A percentile compares a stretch with the other conserved stretches of the same genome.
Conservation (phyloP, 2,329 filamentous ascomycete species). For the Sporothrix phasma region DNA sequence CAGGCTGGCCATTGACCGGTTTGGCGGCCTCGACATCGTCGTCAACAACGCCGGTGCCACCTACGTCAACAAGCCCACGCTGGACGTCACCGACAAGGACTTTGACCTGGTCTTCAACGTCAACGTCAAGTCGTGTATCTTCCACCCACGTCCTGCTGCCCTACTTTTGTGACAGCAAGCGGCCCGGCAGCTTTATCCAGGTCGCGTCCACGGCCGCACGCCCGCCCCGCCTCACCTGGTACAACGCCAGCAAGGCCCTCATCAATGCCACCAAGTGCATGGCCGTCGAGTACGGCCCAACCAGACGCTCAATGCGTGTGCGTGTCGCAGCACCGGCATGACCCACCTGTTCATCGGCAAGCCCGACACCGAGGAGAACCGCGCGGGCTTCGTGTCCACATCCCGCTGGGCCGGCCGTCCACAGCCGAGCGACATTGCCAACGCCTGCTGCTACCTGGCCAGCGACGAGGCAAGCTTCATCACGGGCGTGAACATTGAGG, state of each 20-base stretch:
- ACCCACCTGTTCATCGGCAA: slow-evolving; percentile 47
- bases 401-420: slow-evolving; percentile 46
- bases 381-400: slow-evolving; percentile 43
- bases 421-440: slow-evolving; percentile 58
- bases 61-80: slow-evolving; percentile 52
- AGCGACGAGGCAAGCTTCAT: slow-evolving; percentile 64
- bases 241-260: slow-evolving; percentile 59
- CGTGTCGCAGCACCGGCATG: slow-evolving; percentile 53
- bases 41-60: slow-evolving; percentile 53
- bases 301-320: slow-evolving; percentile 64
- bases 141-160: slow-evolving; percentile 50
- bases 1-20: slow-evolving; percentile 34
- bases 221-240: slow-evolving; percentile 57
- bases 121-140: slow-evolving; percentile 60
- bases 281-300: slow-evolving; percentile 63
- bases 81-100: slow-evolving; percentile 54
- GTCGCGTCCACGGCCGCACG: slow-evolving; percentile 55
- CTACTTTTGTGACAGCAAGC: slow-evolving; percentile 47
- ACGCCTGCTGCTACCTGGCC: slow-evolving; percentile 59
- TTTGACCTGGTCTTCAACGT: slow-evolving; percentile 58
- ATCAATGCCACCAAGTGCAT: slow-evolving; percentile 48
- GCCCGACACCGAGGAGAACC: slow-evolving; percentile 51
- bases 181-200: slow-evolving; percentile 53
- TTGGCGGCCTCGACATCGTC: slow-evolving; percentile 45
- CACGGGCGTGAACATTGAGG: slow-evolving; percentile 60